These are phyloP conservation scores for Mrakia frigida DNA, from an alignment of 768 basidiomycete species.

Conservation along the genomic window DNA sequence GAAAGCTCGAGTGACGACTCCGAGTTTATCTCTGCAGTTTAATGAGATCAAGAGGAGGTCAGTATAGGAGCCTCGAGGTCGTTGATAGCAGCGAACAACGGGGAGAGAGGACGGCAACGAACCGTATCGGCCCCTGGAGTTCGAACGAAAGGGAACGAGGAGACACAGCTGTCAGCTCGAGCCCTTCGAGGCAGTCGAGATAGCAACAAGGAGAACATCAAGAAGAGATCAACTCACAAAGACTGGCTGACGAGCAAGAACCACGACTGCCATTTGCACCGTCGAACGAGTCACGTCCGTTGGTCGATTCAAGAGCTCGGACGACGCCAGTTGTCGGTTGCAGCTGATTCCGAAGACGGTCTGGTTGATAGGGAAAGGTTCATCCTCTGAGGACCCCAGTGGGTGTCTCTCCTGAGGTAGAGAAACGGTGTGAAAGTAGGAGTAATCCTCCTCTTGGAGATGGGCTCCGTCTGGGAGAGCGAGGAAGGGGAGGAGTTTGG, in stretches of 20 bases:
- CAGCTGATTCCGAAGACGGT: slow-evolving; percentile 98
- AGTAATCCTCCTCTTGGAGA: slow-evolving; percentile 89
- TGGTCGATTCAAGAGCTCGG: slow-evolving; percentile 66
- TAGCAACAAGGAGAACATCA: no score
- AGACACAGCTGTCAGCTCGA: neutral
- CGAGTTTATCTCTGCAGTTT: slow-evolving; percentile 69
- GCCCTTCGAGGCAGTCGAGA: neutral
- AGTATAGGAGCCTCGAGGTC: neutral
- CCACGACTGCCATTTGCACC: slow-evolving; percentile 96
- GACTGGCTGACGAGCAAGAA: slow-evolving; percentile 59
- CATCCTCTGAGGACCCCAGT: slow-evolving; percentile 28
- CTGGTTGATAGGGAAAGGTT: slow-evolving; percentile 56
- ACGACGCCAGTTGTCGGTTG: slow-evolving; percentile 86
- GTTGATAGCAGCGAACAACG: no score
- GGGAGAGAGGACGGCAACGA: slow-evolving; percentile 27
- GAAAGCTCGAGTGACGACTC: slow-evolving; percentile 85
- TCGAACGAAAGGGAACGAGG: slow-evolving; percentile 5
- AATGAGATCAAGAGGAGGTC: neutral
- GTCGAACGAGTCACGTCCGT: slow-evolving; percentile 86
- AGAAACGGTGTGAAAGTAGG: slow-evolving; percentile 60
- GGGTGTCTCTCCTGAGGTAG: slow-evolving; percentile 26
- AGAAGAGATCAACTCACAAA: slow-evolving; percentile 39
- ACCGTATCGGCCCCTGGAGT: slow-evolving; percentile 77
- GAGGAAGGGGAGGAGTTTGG: slow-evolving; percentile 82
- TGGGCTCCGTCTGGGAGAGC: slow-evolving; percentile 97